Conservation (phyloP, 116 monocot species). For the Phalaenopsis hybrid region DNA sequence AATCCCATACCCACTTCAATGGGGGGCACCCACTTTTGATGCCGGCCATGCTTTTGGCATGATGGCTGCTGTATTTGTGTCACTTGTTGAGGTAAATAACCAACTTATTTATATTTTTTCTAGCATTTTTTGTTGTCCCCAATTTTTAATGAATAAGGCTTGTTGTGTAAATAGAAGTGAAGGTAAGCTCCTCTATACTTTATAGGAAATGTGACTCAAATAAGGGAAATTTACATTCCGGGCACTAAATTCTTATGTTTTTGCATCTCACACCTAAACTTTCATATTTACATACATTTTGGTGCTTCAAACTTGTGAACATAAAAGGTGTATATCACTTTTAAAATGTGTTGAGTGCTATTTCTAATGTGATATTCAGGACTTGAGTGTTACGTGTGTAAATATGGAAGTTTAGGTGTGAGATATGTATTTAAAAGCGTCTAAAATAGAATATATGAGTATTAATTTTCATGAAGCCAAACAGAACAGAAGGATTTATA, state of each 20-base stretch:
- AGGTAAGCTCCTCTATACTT: background rate
- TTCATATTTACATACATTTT: no score
- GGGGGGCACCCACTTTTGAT: constrained; percentile 93
- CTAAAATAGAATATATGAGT: no score
- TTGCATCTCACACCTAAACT: no score
- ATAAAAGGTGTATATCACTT: no score
- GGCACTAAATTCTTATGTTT: no score
- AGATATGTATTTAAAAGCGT: no score
- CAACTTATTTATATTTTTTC: background rate
- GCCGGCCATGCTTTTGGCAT: constrained; percentile 90
- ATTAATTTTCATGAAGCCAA: background rate
- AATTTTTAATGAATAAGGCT: background rate
- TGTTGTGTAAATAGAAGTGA: background rate
- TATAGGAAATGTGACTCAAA: background rate
- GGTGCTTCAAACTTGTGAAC: no score
- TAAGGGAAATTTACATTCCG: no score
- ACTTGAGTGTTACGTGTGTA: no score
- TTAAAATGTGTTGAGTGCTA: no score
- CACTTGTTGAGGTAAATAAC: constrained; percentile 69
- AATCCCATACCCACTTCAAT: constrained; percentile 88
- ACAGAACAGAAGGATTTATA: background rate
- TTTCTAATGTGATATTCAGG: no score
- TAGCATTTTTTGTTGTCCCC: background rate
- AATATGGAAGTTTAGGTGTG: no score
- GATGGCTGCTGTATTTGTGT: constrained; percentile 90